Base-by-base conservation (phyloP, 164 flowering plant genomes). In the Santalum album region DNA sequence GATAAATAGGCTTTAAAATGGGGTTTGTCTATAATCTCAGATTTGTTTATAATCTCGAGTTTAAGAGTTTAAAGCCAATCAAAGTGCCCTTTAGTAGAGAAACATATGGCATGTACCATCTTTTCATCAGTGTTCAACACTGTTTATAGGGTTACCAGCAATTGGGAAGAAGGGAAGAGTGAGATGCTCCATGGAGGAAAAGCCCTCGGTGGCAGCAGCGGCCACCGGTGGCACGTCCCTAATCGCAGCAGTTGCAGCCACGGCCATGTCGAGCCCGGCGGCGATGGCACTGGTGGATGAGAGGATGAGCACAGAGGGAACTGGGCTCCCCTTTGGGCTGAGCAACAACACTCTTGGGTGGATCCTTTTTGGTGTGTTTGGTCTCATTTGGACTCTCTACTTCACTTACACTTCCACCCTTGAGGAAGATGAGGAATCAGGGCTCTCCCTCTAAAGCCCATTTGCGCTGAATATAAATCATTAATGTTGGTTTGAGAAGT, bases 351-450 rank as follows among this genome's bases (percentile, higher is more conserved):
- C 84, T 21, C 80, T 91, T 36, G 96, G 82, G 20, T 91, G 98
- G 98, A 78, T 88, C 73, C 76, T 91, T n/a, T 69, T 88, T 19
- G 98, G 92, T 46, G 82, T 86, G 24, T 88, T 86, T 67, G 98
- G 69, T 52, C 76, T 91, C 55, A 84, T 86, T 45, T 91, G 98
- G 98, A 19, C 89, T 49, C 68, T 82, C 61, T 91, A 81, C 75
- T 48, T 74, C 27, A 24, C 61, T 27, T 91, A 91, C 80, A 66
- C 83, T 50, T 60, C 84, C 24, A 22, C 66, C 58, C 94, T 91
- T 64, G 96, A 91, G 2, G 98, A 91, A 68, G 98, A 91, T 55
- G 98, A 91, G 56, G 96, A 88, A 44, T 88, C 96, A n/a, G 98
- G 98, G 12, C 63, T 91, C 65, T 91, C 79, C 40, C 76, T 75